Evolutionary conservation across 352 stramenopile species (phyloP), one percentile per base, ranked within the genome.

Genomic region (Globisporangium solare): DNA sequence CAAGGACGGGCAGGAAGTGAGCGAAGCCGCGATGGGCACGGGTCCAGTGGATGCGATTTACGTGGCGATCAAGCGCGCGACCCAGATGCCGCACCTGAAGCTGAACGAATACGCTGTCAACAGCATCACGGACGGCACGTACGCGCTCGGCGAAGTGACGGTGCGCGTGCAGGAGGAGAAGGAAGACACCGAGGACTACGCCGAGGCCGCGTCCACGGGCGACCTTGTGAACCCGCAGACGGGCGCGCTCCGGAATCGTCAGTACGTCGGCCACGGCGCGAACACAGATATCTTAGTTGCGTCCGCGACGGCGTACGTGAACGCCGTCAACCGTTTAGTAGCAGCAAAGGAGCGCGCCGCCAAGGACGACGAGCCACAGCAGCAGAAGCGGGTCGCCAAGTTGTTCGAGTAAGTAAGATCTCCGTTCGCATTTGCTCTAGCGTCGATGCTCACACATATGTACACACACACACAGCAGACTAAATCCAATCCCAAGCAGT

Each of bases 211-310:
- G 24, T 56, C 68, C 2, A 42, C 57, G 3, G 62, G 65, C 20
- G 79, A 83, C 51, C 70, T 93, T 43, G 77, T 93, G 60, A 96
- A 96, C 70, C 83, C 87, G 24, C 87, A 96, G 78, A 95, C 87
- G 8, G 86, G 83, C 61, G 68, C 86, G 35, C 66, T 73, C 17
- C 86, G 82, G 61, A 79, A 83, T 66, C 83, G 85, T 54, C 88
- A 94, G 65, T 96, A 94, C 66, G 88, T 94, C 17, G 87, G 87
- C 54, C 84, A 95, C 67, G 87, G 87, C 45, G 86, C 87, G 35
- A 93, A 96, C 76, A 94, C 81, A 35, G 87, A 96, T 66, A 96
- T 96, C 54, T 67, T 96, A 31, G 86, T 96, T 17, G 84, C 86
- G 2, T 93, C 83, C 1, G 88, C 88, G 40, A 95, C 86, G 20